phyloP scores from a whole-genome alignment of 345 rosid species.

The Heritiera fomes region DNA sequence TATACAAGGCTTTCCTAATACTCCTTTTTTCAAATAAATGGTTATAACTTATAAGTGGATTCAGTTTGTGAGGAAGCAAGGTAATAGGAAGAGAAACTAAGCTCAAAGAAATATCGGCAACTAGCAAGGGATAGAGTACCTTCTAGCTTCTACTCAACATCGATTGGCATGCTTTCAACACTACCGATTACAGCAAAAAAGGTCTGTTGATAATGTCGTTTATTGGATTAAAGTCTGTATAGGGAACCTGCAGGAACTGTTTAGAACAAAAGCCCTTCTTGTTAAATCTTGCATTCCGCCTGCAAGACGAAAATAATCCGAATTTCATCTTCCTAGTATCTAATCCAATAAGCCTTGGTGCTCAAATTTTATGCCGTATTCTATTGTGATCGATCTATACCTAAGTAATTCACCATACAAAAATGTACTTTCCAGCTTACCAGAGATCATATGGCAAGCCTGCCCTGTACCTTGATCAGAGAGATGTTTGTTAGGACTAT shows the following conservation, averaged over 20 bases:
- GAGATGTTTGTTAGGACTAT: background rate
- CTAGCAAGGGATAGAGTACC: background rate
- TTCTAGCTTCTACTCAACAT: background rate
- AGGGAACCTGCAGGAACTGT: background rate
- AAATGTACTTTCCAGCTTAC: background rate
- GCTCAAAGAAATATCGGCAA: background rate
- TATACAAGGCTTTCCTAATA: no score
- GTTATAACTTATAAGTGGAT: no score
- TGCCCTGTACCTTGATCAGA: background rate
- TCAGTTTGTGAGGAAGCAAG: no score
- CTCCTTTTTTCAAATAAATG: no score
- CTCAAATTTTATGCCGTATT: background rate
- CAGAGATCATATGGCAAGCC: background rate
- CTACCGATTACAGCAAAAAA: no score
- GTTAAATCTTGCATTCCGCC: background rate
- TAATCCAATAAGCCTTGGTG: slow-evolving; percentile 34
- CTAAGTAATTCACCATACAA: background rate
- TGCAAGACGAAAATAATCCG: slow-evolving; percentile 27
- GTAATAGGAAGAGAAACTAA: background rate
- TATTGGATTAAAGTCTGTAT: background rate
- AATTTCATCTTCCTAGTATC: slow-evolving; percentile 39
- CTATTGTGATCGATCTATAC: no score
- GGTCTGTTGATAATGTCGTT: no score
- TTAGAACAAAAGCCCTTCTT: background rate
- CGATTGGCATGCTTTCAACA: background rate